Evolutionary conservation across 1,139 yeast genomes (phyloP).

Genomic region (Lodderomyces orthopsilosis): DNA sequence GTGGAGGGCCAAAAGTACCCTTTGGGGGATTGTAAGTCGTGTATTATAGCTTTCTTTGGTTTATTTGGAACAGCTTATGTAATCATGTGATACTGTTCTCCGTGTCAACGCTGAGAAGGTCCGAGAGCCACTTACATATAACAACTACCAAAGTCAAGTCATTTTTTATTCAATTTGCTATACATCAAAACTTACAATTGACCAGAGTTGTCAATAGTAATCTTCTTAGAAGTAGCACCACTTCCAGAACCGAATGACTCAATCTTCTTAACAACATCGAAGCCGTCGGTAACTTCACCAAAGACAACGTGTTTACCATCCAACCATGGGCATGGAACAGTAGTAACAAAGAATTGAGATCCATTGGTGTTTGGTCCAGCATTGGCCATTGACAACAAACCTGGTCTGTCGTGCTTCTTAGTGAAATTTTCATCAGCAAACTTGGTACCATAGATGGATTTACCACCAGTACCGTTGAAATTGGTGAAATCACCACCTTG

Average conservation of each 20-base stretch:
- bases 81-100: no score
- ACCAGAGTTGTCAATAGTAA: conserved; percentile 83
- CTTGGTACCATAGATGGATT: conserved; percentile 94
- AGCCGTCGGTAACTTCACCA: conserved; percentile 93
- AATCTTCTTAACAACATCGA: conserved; percentile 86
- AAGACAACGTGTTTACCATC: conserved; percentile 99
- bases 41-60: no score
- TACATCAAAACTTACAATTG: conserved; percentile 47
- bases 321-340: conserved; percentile 94
- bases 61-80: no score
- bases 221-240: conserved; percentile 78
- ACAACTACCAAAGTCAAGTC: background rate
- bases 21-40: no score
- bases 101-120: no score
- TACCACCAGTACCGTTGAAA: conserved; percentile 97
- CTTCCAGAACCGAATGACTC: conserved; percentile 81
- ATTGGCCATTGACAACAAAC: conserved; percentile 97
- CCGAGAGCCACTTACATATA: no score
- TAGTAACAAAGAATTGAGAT: conserved; percentile 97
- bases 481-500: conserved; percentile 99
- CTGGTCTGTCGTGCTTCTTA: conserved; percentile 86
- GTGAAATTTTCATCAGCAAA: conserved; percentile 94
- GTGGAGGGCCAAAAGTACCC: no score
- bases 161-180: background rate
- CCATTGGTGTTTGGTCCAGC: conserved; percentile 99